These are phyloP conservation scores for Ustulina deusta DNA, from an alignment of 2,329 filamentous ascomycete species.

Conservation along the genomic window DNA sequence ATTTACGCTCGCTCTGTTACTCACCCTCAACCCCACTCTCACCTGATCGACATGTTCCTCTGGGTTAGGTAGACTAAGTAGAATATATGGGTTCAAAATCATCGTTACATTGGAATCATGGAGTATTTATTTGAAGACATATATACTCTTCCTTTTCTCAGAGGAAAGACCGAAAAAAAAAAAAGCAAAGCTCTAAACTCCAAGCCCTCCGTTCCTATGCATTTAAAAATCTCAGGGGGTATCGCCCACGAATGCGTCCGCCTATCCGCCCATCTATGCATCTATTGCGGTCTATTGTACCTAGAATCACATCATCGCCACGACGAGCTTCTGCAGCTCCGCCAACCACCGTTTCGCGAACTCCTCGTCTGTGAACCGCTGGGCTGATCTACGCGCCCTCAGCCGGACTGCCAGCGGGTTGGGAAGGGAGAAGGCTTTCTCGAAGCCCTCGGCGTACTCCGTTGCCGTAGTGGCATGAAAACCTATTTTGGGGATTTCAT, in stretches of 20 bases:
- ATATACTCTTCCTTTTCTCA: neutral
- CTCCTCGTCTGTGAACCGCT: conserved; percentile 87
- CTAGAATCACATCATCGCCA: conserved; percentile 46
- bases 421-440: conserved; percentile 77
- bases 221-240: conserved; percentile 31
- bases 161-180: neutral
- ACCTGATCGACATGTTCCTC: neutral
- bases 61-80: neutral
- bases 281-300: neutral
- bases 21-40: neutral
- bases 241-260: conserved; percentile 21
- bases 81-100: conserved; percentile 3
- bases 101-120: conserved; percentile 1
- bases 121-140: neutral
- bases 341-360: conserved; percentile 84
- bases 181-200: conserved; percentile 37
- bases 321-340: conserved; percentile 79
- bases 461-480: conserved; percentile 84
- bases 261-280: conserved; percentile 7
- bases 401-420: conserved; percentile 80
- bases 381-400: conserved; percentile 81
- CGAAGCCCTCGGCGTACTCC: conserved; percentile 85
- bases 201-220: conserved; percentile 29
- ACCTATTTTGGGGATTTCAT: conserved; percentile 60
- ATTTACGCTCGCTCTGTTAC: neutral